phyloP scores from a whole-genome alignment of 805 yeast genomes.

The Nakazawaea anatomiae region DNA sequence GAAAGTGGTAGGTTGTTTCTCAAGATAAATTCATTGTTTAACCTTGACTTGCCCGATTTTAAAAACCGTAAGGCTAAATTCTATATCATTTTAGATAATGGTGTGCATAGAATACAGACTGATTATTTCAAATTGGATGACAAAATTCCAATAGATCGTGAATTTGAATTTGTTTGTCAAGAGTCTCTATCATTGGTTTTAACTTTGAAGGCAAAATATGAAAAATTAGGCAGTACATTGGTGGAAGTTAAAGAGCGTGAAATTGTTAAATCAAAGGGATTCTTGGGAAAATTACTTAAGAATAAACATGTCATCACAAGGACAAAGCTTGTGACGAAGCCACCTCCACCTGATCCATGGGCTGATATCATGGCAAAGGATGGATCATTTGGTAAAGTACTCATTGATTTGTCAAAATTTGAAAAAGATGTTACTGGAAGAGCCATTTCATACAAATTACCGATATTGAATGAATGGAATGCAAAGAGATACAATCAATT shows the following conservation, averaged over 20 bases:
- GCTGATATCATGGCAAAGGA: constrained; percentile 64
- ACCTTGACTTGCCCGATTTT: constrained; percentile 42
- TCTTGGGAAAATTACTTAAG: constrained; percentile 25
- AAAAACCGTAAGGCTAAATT: constrained; percentile 40
- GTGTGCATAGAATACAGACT: constrained; percentile 72
- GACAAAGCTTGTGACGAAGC: constrained; percentile 46
- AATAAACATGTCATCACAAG: constrained; percentile 38
- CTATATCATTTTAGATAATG: constrained; percentile 65
- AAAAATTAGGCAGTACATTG: constrained; percentile 41
- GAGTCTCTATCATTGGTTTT: constrained; percentile 44
- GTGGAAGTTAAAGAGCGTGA: constrained; percentile 56
- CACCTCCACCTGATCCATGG: constrained; percentile 51
- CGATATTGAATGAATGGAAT: constrained; percentile 78
- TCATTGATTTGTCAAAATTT: constrained; percentile 55
- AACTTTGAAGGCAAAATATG: constrained; percentile 65
- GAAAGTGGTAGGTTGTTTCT: constrained; percentile 50
- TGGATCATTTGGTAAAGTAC: constrained; percentile 84
- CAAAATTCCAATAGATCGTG: constrained; percentile 49
- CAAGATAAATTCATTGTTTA: constrained; percentile 39
- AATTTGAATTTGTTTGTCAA: constrained; percentile 69
- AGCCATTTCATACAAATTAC: constrained; percentile 44
- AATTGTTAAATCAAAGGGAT: constrained; percentile 24
- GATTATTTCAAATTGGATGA: constrained; percentile 28
- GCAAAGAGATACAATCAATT: constrained; percentile 36
- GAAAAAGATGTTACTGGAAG: constrained; percentile 51